phyloP scores from a whole-genome alignment of 2,329 filamentous ascomycete species.

The Fonsecaea multimorphosa region DNA sequence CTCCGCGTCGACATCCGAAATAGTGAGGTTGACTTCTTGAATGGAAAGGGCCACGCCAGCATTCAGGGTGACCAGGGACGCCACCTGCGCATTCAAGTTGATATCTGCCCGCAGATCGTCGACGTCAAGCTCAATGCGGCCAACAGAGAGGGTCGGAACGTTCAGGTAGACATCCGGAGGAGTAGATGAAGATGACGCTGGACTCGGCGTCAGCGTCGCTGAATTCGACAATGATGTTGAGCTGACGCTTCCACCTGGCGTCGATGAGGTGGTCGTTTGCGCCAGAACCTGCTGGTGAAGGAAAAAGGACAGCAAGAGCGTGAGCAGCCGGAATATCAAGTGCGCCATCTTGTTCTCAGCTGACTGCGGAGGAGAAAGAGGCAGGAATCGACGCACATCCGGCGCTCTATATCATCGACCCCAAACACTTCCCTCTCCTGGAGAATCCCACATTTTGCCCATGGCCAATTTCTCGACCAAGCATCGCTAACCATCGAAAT shows the following conservation, averaged over 20 bases:
- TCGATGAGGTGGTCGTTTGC: slow-evolving; percentile 6
- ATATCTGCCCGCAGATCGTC: slow-evolving; percentile 65
- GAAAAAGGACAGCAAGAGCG: neutral
- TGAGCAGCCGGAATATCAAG: slow-evolving; percentile 1
- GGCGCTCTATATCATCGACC: neutral
- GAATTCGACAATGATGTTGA: slow-evolving; percentile 39
- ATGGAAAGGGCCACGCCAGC: slow-evolving; percentile 56
- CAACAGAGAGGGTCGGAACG: slow-evolving; percentile 64
- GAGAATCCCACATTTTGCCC: neutral
- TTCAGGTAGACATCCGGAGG: slow-evolving; percentile 63
- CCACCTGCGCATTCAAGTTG: slow-evolving; percentile 66
- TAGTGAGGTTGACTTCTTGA: slow-evolving; percentile 65
- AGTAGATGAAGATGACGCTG: slow-evolving; percentile 29
- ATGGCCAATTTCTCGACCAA: slow-evolving; percentile 18
- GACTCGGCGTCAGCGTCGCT: slow-evolving; percentile 44
- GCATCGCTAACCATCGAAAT: slow-evolving; percentile 16
- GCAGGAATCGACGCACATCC: neutral
- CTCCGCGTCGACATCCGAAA: slow-evolving; percentile 64
- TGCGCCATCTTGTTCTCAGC: slow-evolving; percentile 3
- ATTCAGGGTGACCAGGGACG: slow-evolving; percentile 61
- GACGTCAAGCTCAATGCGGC: slow-evolving; percentile 65
- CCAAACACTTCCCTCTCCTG: neutral
- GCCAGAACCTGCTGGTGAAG: slow-evolving; percentile 1
- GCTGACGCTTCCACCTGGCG: slow-evolving; percentile 3
- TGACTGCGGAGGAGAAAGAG: neutral